Base-by-base conservation (phyloP, 345 rosid genomes). In the Eucalyptus cladocalyx region DNA sequence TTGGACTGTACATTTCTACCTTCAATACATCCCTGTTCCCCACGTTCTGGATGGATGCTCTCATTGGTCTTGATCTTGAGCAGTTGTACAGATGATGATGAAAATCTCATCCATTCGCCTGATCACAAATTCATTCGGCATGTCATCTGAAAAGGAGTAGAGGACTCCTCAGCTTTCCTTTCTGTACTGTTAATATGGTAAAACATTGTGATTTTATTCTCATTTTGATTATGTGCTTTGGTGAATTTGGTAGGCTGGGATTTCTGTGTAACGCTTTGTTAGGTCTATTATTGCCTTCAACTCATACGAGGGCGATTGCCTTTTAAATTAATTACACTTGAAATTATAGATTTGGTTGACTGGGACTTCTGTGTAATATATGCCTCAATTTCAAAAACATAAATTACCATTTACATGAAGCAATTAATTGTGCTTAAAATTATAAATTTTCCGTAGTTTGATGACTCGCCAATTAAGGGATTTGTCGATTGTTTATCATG, bases 191-290 rank as follows among this genome's bases (percentile, higher is more conserved):
- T 16, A n/a, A n/a, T 15, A 65, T 11, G 83, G 83, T 37, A 6
- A 21, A 37, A 21, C 8, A 40, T 5, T 10, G 26, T 10, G 14
- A 5, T 0, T 72, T 19, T 10, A 0, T 34, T 34, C 5, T 65
- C 76, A 65, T n/a, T 15, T n/a, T 65, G 11, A 13, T 34, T 69
- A 16, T 34, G 40, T 37, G 43, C 81, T 37, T 34, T 34, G 43
- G 26, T 72, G 43, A 34, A 72, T 72, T 72, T 34, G 81, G 43
- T 34, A 0, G 81, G 81, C 45, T 18, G 81, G 26, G 45, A 34
- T 11, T 34, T 34, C 10, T 8, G 81, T 18, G 43, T 0, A 34
- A 72, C 0, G 81, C 81, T 34, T 18, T 72, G 43, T 72, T 17
- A 9, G 14, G 26, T 34, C 43, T 24, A 72, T 72, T 3, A 19